Evolutionary conservation across 257 asterid species (phyloP).

Genomic region (Gynochthodes officinalis): DNA sequence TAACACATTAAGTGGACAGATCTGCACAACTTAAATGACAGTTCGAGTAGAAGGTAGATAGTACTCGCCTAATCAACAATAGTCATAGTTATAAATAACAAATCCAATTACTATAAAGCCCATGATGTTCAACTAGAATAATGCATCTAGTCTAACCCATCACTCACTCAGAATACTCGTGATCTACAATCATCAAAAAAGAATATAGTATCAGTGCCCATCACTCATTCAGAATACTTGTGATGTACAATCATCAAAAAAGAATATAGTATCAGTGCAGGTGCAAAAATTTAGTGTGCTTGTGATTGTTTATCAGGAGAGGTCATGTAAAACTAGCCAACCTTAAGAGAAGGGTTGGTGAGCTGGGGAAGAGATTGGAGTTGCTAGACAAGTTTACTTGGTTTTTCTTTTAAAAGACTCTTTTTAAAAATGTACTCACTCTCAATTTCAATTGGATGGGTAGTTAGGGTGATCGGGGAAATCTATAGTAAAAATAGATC

Average conservation of each 20-base stretch:
- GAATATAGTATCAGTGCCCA: not conserved
- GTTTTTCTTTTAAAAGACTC: too few relatives aligned
- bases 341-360: too few relatives aligned
- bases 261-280: too few relatives aligned
- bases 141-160: not conserved
- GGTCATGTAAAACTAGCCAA: too few relatives aligned
- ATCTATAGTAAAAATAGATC: too few relatives aligned
- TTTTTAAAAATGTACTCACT: too few relatives aligned
- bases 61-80: not conserved
- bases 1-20: not conserved
- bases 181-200: not conserved
- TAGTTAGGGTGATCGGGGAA: too few relatives aligned
- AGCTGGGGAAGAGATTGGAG: too few relatives aligned
- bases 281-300: too few relatives aligned
- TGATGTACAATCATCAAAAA: not conserved
- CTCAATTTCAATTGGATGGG: too few relatives aligned
- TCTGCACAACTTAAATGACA: not conserved
- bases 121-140: not conserved
- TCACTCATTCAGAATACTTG: not conserved
- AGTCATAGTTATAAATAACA: not conserved
- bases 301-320: too few relatives aligned
- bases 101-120: not conserved
- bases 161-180: not conserved
- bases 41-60: not conserved
- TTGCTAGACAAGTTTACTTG: too few relatives aligned